Conservation (phyloP, 331 rosid species). For the Pyracantha coccinea region DNA sequence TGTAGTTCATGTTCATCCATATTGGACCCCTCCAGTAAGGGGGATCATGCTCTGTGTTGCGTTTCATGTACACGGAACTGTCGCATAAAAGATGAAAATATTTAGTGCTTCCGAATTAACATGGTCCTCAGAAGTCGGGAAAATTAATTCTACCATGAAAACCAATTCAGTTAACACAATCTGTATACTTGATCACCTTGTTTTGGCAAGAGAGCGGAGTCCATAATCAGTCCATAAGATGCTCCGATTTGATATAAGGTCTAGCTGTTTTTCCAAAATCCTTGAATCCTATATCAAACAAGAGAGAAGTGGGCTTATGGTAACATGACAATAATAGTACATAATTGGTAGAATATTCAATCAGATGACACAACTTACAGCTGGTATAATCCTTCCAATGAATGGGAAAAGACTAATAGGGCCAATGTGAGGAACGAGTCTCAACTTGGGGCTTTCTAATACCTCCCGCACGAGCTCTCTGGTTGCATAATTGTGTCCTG, state of each 20-base stretch:
- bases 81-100: neutral
- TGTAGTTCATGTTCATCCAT: constrained; percentile 97
- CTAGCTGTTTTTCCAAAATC: constrained; percentile 90
- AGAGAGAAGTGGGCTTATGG: neutral
- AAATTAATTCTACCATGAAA: neutral
- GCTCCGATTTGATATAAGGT: constrained; percentile 71
- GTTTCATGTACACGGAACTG: constrained; percentile 88
- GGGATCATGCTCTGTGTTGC: constrained; percentile 80
- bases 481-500: constrained; percentile 34
- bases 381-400: constrained; percentile 76
- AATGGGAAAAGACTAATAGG: constrained; percentile 86
- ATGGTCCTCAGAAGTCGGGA: constrained; percentile 1
- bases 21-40: constrained; percentile 96
- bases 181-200: constrained; percentile 45
- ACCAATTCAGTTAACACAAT: neutral
- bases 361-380: constrained; percentile 50
- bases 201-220: constrained; percentile 88
- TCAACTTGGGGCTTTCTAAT: constrained; percentile 44
- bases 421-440: constrained; percentile 88
- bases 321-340: neutral
- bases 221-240: constrained; percentile 87
- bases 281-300: constrained; percentile 52
- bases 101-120: constrained; percentile 13
- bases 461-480: constrained; percentile 70
- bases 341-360: neutral